Conservation (phyloP, 2,329 filamentous ascomycete genomes). For the Xylariaceae sp. region DNA sequence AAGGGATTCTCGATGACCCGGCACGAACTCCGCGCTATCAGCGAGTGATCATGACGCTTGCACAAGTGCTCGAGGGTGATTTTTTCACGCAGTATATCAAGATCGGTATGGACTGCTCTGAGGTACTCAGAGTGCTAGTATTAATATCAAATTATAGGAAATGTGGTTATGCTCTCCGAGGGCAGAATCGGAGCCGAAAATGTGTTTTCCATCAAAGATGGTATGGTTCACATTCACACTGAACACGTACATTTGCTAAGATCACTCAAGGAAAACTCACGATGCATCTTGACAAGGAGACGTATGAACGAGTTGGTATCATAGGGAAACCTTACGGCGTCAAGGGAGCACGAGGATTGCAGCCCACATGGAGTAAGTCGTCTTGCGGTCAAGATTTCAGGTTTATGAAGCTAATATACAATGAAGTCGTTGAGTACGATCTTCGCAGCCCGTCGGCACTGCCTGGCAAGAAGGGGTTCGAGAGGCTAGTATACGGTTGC, state of each 20-base stretch:
- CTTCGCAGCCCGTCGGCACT: slow-evolving; percentile 71
- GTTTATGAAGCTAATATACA: slow-evolving; percentile 25
- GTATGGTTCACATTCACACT: slow-evolving; percentile 36
- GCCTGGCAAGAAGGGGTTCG: slow-evolving; percentile 77
- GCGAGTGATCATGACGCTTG: slow-evolving; percentile 66
- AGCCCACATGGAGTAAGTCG: slow-evolving; percentile 65
- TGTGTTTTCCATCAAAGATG: slow-evolving; percentile 64
- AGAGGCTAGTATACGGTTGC: slow-evolving; percentile 70
- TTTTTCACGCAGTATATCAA: slow-evolving; percentile 88
- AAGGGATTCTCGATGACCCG: slow-evolving; percentile 41
- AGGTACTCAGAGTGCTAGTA: background rate
- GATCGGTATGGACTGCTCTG: slow-evolving; percentile 48
- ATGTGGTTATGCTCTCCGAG: slow-evolving; percentile 78
- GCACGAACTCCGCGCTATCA: slow-evolving; percentile 49
- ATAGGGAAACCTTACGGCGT: slow-evolving; percentile 61
- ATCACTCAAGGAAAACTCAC: slow-evolving; percentile 53
- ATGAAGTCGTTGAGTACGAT: slow-evolving; percentile 67
- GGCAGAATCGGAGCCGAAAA: slow-evolving; percentile 66
- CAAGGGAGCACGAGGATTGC: slow-evolving; percentile 54
- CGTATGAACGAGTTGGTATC: slow-evolving; percentile 77
- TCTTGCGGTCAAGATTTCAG: background rate
- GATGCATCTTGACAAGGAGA: slow-evolving; percentile 73
- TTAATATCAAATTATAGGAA: slow-evolving; percentile 46
- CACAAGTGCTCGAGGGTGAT: slow-evolving; percentile 63
- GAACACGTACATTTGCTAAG: background rate